phyloP scores from a whole-genome alignment of 1,284 basidiomycete genomes.

The Clitocybe nebularis region DNA sequence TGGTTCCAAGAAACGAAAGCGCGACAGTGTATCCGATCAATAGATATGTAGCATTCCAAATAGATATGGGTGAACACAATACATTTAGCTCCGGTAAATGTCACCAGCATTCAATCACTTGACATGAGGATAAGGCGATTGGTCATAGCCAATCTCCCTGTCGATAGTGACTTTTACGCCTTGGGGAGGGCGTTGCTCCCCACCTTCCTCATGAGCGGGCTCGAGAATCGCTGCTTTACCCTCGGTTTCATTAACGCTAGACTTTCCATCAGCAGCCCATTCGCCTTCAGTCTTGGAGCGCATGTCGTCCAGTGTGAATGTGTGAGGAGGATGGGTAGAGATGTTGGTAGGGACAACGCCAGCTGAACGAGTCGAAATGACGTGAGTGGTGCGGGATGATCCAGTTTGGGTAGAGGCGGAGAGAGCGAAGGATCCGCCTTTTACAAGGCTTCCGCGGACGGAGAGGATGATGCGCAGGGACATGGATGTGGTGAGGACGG shows the following conservation, averaged over 20 bases:
- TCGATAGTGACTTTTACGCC: slow-evolving; percentile 58
- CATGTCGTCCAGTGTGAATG: slow-evolving; percentile 66
- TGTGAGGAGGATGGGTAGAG: slow-evolving; percentile 38
- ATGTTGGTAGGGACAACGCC: slow-evolving; percentile 31
- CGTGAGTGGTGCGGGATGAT: slow-evolving; percentile 45
- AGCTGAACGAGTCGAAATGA: slow-evolving; percentile 45
- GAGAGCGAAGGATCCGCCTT: slow-evolving; percentile 68
- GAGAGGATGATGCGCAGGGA: slow-evolving; percentile 77
- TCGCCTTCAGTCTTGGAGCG: slow-evolving; percentile 46
- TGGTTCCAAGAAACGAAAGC: neutral
- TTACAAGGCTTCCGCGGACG: slow-evolving; percentile 64
- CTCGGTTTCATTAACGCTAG: slow-evolving; percentile 48
- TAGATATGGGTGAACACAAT: too few species aligned
- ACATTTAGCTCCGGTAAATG: too few species aligned
- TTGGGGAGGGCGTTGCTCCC: slow-evolving; percentile 13
- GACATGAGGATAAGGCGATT: slow-evolving; percentile 15
- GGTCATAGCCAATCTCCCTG: slow-evolving; percentile 49
- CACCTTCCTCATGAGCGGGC: slow-evolving; percentile 28
- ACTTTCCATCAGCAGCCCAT: slow-evolving; percentile 50
- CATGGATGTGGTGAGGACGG: slow-evolving; percentile 80
- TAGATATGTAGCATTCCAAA: neutral
- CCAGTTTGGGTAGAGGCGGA: slow-evolving; percentile 37
- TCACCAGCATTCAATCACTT: slow-evolving; percentile 15
- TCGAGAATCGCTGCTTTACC: slow-evolving; percentile 25
- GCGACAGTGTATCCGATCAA: too few species aligned